Evolutionary conservation across 208 protist species (phyloP).

Genomic region (Blechomonas ayalai): DNA sequence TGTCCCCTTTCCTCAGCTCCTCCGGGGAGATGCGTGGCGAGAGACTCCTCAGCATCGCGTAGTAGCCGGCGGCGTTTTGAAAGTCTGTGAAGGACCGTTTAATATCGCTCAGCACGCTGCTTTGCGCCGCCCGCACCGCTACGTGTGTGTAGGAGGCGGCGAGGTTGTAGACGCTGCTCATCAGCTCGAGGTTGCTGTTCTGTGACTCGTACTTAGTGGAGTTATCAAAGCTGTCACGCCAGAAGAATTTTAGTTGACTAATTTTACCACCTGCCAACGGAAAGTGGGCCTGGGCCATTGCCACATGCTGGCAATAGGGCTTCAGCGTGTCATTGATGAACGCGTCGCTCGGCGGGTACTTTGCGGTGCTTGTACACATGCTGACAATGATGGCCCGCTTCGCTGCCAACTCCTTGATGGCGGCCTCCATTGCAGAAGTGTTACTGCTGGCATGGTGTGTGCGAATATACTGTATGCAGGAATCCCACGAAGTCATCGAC

Average conservation of each 20-base stretch:
- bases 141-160: constrained; percentile 61
- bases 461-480: constrained; percentile 55
- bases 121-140: constrained; percentile 30
- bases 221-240: constrained; percentile 68
- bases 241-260: constrained; percentile 48
- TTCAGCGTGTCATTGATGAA: constrained; percentile 65
- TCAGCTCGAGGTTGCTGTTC: constrained; percentile 67
- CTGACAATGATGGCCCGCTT: constrained; percentile 63
- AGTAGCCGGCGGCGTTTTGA: constrained; percentile 79
- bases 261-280: constrained; percentile 49
- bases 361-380: constrained; percentile 41
- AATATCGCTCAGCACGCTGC: constrained; percentile 33
- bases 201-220: constrained; percentile 44
- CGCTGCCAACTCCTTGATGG: constrained; percentile 56
- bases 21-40: constrained; percentile 51
- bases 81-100: constrained; percentile 67
- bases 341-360: constrained; percentile 33
- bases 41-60: constrained; percentile 47
- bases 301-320: constrained; percentile 62
- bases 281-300: constrained; percentile 71
- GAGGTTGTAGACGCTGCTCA: constrained; percentile 80
- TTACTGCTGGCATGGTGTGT: constrained; percentile 60
- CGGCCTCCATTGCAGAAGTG: constrained; percentile 38
- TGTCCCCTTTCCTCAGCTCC: constrained; percentile 48
- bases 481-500: constrained; percentile 54